Percentiles rank a stretch among this genome's conserved stretches.
Conservation (phyloP, 495 filamentous ascomycete species). For the Penicillium dipodomyicola region DNA sequence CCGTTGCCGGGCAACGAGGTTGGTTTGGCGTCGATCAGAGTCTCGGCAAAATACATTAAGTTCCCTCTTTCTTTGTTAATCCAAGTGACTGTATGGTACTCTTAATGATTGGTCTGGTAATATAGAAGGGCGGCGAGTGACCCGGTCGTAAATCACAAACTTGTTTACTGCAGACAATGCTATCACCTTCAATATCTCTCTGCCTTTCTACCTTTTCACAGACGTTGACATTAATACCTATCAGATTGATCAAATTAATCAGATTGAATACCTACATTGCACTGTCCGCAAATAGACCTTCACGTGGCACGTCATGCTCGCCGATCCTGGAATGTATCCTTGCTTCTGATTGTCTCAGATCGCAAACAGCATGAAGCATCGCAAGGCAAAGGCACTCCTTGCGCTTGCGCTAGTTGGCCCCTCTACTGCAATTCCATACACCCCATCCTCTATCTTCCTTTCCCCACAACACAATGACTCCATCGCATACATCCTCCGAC, state of each 20-base stretch:
- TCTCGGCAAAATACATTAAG: constrained; percentile 21
- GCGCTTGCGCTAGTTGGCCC: constrained; percentile 21
- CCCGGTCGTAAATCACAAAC: background rate
- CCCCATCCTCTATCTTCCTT: constrained; percentile 65
- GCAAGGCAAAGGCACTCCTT: constrained; percentile 17
- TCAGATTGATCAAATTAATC: background rate
- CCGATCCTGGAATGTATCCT: constrained; percentile 32
- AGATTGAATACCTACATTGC: constrained; percentile 1
- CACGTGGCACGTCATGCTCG: constrained; percentile 30
- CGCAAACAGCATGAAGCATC: constrained; percentile 24
- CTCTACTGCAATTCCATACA: constrained; percentile 62
- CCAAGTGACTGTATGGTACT: background rate
- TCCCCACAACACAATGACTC: constrained; percentile 49
- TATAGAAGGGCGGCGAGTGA: constrained; percentile 3
- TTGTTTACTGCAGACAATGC: constrained; percentile 6
- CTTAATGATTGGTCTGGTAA: constrained; percentile 8
- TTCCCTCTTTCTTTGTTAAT: constrained; percentile 17
- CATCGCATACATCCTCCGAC: constrained; percentile 60
- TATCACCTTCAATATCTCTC: background rate
- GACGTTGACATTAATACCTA: background rate
- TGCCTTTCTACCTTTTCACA: background rate
- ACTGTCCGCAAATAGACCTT: constrained; percentile 16
- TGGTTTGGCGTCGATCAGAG: background rate
- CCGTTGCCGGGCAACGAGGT: constrained; percentile 10
- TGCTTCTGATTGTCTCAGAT: constrained; percentile 32